Evolutionary conservation across 164 flowering plant genomes (phyloP).

Genomic region (Platanus orientalis): DNA sequence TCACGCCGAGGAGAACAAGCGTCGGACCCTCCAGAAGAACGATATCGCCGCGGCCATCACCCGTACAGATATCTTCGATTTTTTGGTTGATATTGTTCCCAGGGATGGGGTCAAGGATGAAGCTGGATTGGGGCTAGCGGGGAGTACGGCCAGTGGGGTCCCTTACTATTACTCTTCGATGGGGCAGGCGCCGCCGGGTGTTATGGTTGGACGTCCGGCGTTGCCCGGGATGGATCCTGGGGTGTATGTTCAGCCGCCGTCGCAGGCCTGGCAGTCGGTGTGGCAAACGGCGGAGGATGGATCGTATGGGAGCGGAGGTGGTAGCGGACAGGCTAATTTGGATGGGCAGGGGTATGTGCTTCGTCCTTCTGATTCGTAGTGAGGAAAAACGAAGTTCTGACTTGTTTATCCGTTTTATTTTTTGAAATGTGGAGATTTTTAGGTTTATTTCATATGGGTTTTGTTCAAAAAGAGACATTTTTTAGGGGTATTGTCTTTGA

Average conservation of each 20-base stretch:
- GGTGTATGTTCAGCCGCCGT: constrained; percentile 24
- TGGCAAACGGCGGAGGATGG: constrained; percentile 28
- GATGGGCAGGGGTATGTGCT: constrained; percentile 29
- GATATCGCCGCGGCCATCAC: constrained; percentile 92
- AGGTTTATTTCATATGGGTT: not conserved
- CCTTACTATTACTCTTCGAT: constrained; percentile 39
- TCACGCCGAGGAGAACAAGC: no score
- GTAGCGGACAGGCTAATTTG: constrained; percentile 20
- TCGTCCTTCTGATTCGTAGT: constrained; percentile 13
- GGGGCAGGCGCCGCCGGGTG: constrained; percentile 22
- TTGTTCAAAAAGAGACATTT: constrained; percentile 1
- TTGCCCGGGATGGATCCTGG: constrained; percentile 15
- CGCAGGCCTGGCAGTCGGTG: constrained; percentile 40
- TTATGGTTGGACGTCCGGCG: constrained; percentile 36
- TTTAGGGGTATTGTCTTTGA: not conserved
- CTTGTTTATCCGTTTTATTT: not conserved
- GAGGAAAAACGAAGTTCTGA: not conserved
- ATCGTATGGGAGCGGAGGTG: constrained; percentile 19
- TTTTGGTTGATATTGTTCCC: no score
- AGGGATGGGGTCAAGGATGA: constrained; percentile 81
- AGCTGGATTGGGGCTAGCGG: constrained; percentile 14
- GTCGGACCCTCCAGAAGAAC: no score
- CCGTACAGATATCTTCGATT: no score
- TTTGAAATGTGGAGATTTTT: constrained; percentile 1
- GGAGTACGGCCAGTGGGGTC: constrained; percentile 21